These are phyloP conservation scores for Amylostereum areolatum DNA, from an alignment of 1,284 basidiomycete species.

Conservation along the genomic window DNA sequence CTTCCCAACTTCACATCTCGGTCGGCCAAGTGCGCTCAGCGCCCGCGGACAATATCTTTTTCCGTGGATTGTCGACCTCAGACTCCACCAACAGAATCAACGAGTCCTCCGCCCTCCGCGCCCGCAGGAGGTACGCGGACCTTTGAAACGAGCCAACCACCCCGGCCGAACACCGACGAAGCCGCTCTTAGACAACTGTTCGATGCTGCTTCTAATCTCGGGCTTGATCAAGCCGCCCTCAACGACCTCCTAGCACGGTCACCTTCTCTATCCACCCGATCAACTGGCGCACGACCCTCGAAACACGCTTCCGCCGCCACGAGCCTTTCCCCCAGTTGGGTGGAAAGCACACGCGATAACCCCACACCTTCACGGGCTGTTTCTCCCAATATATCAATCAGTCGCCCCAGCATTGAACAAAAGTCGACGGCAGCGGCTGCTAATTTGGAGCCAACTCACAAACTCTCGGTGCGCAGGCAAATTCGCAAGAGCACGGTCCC, in stretches of 20 bases:
- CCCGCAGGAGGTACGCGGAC: background rate
- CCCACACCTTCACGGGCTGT: conserved; percentile 17
- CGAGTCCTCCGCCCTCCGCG: conserved; percentile 5
- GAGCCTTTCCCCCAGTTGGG: conserved; percentile 15
- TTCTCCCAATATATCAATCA: conserved; percentile 23
- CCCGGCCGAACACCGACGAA: conserved; percentile 19
- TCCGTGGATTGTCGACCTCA: conserved; percentile 8
- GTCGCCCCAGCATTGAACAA: conserved; percentile 29
- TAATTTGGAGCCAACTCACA: conserved; percentile 26
- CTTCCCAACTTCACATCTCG: background rate
- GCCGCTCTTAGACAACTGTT: conserved; percentile 64
- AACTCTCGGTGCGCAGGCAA: conserved; percentile 33
- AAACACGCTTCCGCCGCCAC: conserved; percentile 36
- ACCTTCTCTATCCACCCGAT: conserved; percentile 54
- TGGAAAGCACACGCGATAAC: conserved; percentile 11
- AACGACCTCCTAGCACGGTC: conserved; percentile 67
- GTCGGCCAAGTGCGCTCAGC: conserved; percentile 6
- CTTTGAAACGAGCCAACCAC: too few species aligned
- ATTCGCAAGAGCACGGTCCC: conserved; percentile 34
- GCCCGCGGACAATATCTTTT: conserved; percentile 8
- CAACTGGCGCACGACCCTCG: conserved; percentile 36
- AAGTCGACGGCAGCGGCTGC: conserved; percentile 22
- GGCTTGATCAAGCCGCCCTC: conserved; percentile 63
- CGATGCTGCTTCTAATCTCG: conserved; percentile 66
- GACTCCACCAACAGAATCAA: conserved; percentile 1